Conservation (phyloP, 495 filamentous ascomycete genomes). For the Tuber umbilicatum region DNA sequence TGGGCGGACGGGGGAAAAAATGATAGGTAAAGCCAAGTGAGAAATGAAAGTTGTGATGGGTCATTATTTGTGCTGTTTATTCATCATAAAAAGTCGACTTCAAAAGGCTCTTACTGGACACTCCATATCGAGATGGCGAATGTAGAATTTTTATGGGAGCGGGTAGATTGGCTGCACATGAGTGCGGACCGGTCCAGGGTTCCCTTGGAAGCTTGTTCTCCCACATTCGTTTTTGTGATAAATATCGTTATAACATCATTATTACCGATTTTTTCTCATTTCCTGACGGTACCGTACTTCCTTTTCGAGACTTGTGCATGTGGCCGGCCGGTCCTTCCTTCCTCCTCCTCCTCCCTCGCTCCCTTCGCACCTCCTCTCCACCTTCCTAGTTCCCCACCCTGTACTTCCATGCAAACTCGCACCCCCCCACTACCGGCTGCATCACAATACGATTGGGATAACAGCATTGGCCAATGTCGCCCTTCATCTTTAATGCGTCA, state of each 20-base stretch:
- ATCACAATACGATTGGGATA: not conserved
- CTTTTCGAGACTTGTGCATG: not conserved
- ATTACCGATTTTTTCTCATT: not conserved
- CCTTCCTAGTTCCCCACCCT: not conserved
- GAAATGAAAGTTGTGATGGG: not conserved
- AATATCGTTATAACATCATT: not conserved
- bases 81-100: not conserved
- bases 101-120: not conserved
- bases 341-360: not conserved
- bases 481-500: not conserved
- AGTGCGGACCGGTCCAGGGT: not conserved
- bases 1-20: not conserved
- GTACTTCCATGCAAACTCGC: not conserved
- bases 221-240: not conserved
- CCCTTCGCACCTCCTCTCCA: not conserved
- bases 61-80: not conserved
- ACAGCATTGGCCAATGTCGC: not conserved
- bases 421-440: not conserved
- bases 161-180: slow-evolving; percentile 3
- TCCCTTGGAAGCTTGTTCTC: slow-evolving; percentile 3
- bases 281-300: not conserved
- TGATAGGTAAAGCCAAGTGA: not conserved
- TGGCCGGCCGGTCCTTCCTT: not conserved
- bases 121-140: not conserved
- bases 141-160: not conserved